A percentile compares a stretch with the other conserved stretches of the same genome.
phyloP scores from a whole-genome alignment of 129 eudicot genomes.

The Pseudognaphalium luteoalbum region DNA sequence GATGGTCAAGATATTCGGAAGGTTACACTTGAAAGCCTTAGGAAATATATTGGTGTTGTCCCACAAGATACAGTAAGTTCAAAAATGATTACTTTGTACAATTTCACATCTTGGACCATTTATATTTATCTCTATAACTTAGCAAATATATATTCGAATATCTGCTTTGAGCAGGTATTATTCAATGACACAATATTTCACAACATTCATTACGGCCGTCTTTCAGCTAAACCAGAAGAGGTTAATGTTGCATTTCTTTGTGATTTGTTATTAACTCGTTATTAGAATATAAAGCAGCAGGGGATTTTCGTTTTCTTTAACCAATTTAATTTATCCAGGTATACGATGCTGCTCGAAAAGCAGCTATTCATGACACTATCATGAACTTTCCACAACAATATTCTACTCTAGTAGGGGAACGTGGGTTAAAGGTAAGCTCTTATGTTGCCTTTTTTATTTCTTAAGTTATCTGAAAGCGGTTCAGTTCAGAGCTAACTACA shows the following conservation, averaged over 20 bases:
- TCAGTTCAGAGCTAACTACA: background rate
- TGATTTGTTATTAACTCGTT: background rate
- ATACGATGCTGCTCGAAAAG: slow-evolving; percentile 81
- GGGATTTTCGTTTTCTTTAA: slow-evolving; percentile 15
- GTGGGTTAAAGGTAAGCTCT: slow-evolving; percentile 81
- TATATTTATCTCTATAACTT: background rate
- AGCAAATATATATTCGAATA: slow-evolving; percentile 8
- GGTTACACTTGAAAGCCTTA: slow-evolving; percentile 83
- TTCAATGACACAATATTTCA: slow-evolving; percentile 94
- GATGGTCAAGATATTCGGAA: slow-evolving; percentile 84
- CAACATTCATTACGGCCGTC: slow-evolving; percentile 91
- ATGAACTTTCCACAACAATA: slow-evolving; percentile 90
- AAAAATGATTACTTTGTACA: background rate
- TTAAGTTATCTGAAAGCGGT: background rate
- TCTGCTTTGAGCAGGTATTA: slow-evolving; percentile 63
- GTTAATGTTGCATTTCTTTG: slow-evolving; percentile 33
- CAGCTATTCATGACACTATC: slow-evolving; percentile 93
- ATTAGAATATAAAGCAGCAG: slow-evolving; percentile 11
- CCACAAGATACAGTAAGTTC: slow-evolving; percentile 93
- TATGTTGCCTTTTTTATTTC: background rate
- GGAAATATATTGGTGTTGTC: slow-evolving; percentile 86
- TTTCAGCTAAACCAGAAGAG: slow-evolving; percentile 90
- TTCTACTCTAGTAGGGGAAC: slow-evolving; percentile 91
- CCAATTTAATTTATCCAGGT: slow-evolving; percentile 43
- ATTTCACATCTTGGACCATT: background rate